phyloP scores from a whole-genome alignment of 768 basidiomycete species.

The Pulveroboletus sp. region DNA sequence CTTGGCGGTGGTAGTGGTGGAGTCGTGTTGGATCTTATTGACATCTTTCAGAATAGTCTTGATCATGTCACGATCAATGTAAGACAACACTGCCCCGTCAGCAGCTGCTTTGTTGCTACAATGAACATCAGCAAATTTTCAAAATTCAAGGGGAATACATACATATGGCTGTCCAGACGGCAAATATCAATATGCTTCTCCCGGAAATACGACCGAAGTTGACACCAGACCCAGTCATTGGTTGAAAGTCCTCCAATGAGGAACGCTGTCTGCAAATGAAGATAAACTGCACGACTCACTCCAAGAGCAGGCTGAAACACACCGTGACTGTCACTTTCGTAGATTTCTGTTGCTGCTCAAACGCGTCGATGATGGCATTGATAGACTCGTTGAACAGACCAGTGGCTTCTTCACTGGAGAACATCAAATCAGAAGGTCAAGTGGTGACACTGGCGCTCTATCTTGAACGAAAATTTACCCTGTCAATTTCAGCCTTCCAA shows the following conservation, averaged over 20 bases:
- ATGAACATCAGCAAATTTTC: background rate
- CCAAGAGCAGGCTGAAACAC: background rate
- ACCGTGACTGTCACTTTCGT: background rate
- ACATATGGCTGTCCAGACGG: constrained; percentile 14
- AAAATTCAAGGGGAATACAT: background rate
- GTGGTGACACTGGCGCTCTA: background rate
- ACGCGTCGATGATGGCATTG: constrained; percentile 7
- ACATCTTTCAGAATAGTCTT: too few species aligned
- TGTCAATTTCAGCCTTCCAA: constrained; percentile 9
- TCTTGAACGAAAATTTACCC: constrained; percentile 5
- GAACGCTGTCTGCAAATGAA: constrained; percentile 6
- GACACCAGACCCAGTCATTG: constrained; percentile 7
- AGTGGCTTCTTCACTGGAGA: constrained; percentile 4
- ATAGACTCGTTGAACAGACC: constrained; percentile 7
- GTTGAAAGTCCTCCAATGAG: constrained; percentile 9
- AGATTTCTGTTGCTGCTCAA: constrained; percentile 8
- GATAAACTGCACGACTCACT: background rate
- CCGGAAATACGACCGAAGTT: constrained; percentile 12
- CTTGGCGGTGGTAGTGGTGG: background rate
- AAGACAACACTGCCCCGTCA: background rate
- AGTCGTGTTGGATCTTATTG: background rate
- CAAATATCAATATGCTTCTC: background rate
- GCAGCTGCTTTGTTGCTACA: constrained; percentile 16
- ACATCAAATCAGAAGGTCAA: background rate
- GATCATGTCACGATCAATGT: constrained; percentile 1